phyloP scores from a whole-genome alignment of 2,329 filamentous ascomycete species.

The Nigrograna mackinnonii region DNA sequence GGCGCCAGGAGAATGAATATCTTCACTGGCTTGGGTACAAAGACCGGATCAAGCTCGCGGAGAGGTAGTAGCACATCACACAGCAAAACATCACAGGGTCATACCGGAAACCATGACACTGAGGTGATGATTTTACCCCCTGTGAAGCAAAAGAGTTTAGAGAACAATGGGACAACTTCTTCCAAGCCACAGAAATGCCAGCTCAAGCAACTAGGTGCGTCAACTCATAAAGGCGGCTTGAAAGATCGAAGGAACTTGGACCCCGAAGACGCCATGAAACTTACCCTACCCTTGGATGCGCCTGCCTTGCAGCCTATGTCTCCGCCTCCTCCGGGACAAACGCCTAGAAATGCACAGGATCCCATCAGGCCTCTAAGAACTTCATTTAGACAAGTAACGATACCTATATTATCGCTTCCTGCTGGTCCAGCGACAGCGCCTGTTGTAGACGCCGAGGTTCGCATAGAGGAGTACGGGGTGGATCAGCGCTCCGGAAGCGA shows the following conservation, averaged over 20 bases:
- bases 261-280: conserved; percentile 17
- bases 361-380: not conserved
- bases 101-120: not conserved
- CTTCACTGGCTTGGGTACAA: not conserved
- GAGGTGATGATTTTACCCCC: not conserved
- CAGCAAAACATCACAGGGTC: too few species aligned
- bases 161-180: not conserved
- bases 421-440: too few species aligned
- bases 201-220: not conserved
- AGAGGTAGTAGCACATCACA: not conserved
- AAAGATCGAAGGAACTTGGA: conserved; percentile 32
- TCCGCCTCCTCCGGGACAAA: conserved; percentile 29
- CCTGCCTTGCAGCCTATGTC: conserved; percentile 22
- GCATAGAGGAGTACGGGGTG: too few species aligned
- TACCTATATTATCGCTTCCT: not conserved
- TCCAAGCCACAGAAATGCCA: not conserved
- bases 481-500: too few species aligned
- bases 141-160: too few species aligned
- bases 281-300: conserved; percentile 24
- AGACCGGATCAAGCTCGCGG: not conserved
- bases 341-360: conserved; percentile 23
- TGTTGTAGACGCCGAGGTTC: too few species aligned
- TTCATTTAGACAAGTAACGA: not conserved
- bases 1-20: not conserved
- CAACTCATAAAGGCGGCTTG: conserved; percentile 8